phyloP scores from a whole-genome alignment of 2,329 filamentous ascomycete species.

The Pezicula rhizophila region DNA sequence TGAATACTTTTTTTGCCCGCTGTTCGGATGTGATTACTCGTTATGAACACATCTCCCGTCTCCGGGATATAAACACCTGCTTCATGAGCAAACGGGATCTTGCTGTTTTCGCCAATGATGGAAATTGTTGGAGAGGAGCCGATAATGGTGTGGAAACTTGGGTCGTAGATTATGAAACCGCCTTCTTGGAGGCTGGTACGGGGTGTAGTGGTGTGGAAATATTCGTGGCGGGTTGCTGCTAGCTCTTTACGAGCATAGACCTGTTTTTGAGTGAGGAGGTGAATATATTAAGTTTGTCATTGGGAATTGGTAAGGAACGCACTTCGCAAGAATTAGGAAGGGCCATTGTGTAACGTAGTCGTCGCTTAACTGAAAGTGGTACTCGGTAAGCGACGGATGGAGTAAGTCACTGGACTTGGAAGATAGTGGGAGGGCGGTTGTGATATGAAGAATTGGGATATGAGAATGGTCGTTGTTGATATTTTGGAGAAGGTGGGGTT shows the following conservation, averaged over 20 bases:
- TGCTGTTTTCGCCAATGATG: slow-evolving; percentile 28
- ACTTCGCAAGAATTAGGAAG: too few relatives aligned
- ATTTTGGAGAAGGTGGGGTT: too few relatives aligned
- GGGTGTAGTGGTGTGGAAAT: background rate
- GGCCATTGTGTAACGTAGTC: too few relatives aligned
- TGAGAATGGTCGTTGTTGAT: too few relatives aligned
- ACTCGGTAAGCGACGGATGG: too few relatives aligned
- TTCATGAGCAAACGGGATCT: slow-evolving; percentile 40
- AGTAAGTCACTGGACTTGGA: too few relatives aligned
- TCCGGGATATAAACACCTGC: slow-evolving; percentile 40
- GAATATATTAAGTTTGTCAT: too few relatives aligned
- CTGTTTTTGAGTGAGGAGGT: background rate
- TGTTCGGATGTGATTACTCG: slow-evolving; percentile 7
- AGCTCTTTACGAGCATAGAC: background rate
- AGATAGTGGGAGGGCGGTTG: too few relatives aligned
- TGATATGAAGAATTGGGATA: too few relatives aligned
- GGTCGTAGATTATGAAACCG: slow-evolving; percentile 35
- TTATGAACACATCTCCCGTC: slow-evolving; percentile 13
- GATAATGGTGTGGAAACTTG: slow-evolving; percentile 44
- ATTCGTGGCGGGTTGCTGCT: background rate
- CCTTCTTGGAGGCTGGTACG: background rate
- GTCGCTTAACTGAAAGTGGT: too few relatives aligned
- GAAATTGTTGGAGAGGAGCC: slow-evolving; percentile 43
- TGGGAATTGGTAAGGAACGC: too few relatives aligned
- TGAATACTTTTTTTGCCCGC: slow-evolving; percentile 8